Conservation (phyloP, 768 basidiomycete species). For the Hypsizygus marmoreus region DNA sequence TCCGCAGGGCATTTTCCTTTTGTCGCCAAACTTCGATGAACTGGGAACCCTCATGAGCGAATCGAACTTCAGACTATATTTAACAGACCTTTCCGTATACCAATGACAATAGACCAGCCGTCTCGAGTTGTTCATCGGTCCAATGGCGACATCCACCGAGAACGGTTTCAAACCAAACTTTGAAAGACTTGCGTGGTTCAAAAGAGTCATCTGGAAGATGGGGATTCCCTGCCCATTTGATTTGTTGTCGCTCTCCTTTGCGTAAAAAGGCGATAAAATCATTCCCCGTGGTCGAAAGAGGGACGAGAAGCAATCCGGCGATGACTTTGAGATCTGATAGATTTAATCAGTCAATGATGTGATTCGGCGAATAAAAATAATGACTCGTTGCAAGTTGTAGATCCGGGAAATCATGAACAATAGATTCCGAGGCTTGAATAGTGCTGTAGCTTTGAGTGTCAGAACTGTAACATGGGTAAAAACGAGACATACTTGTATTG, state of each 20-base stretch:
- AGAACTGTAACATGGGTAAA: background rate
- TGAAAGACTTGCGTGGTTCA: constrained; percentile 81
- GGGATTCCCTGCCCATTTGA: constrained; percentile 81
- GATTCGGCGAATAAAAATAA: background rate
- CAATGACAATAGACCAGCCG: constrained; percentile 74
- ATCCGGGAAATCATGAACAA: constrained; percentile 72
- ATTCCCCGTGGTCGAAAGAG: constrained; percentile 67
- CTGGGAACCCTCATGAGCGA: constrained; percentile 27
- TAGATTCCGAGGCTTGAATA: constrained; percentile 70
- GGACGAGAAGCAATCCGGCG: constrained; percentile 75
- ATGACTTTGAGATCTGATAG: constrained; percentile 61
- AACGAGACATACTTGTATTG: constrained; percentile 49
- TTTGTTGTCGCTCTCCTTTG: constrained; percentile 70
- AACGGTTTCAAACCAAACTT: constrained; percentile 75
- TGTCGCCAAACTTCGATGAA: constrained; percentile 88
- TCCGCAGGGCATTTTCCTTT: constrained; percentile 72
- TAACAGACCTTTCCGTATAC: constrained; percentile 74
- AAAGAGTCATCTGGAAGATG: constrained; percentile 41
- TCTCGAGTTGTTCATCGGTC: constrained; percentile 85
- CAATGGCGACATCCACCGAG: constrained; percentile 68
- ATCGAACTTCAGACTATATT: background rate
- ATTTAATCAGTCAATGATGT: too few relatives aligned
- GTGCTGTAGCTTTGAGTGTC: constrained; percentile 37
- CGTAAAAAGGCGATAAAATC: constrained; percentile 84
- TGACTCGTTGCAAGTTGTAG: constrained; percentile 55